phyloP scores from a whole-genome alignment of 805 yeast genomes.

The Saturnispora dispora region DNA sequence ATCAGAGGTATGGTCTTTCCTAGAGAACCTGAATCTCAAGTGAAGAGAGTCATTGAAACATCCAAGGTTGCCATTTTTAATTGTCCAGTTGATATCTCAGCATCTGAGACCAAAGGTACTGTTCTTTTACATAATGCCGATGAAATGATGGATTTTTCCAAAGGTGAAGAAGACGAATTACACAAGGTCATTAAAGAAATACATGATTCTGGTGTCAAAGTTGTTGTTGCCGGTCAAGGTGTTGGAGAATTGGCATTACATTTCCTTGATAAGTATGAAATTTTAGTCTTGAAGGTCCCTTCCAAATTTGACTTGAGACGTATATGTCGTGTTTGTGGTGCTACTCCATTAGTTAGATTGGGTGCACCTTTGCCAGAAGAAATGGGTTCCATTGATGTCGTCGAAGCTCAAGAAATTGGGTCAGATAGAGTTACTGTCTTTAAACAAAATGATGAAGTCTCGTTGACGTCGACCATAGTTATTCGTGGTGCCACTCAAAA shows the following conservation, averaged over 20 bases:
- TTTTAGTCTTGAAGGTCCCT: conserved; percentile 81
- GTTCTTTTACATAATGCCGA: conserved; percentile 91
- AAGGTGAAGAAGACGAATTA: conserved; percentile 92
- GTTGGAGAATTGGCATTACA: conserved; percentile 91
- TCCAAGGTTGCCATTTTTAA: conserved; percentile 90
- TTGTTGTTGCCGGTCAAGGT: conserved; percentile 89
- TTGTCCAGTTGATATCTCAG: conserved; percentile 88
- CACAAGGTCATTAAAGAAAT: conserved; percentile 79
- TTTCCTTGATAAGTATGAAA: conserved; percentile 78
- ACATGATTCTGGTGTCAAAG: conserved; percentile 74
- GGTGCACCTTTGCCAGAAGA: conserved; percentile 96
- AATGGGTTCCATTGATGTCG: conserved; percentile 77
- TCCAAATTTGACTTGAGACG: conserved; percentile 92
- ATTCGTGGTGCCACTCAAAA: conserved; percentile 96
- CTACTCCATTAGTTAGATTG: conserved; percentile 86
- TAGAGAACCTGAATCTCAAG: conserved; percentile 89
- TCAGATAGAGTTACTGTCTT: conserved; percentile 95
- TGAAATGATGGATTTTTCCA: conserved; percentile 92
- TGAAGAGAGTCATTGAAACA: conserved; percentile 50
- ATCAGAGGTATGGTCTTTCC: conserved; percentile 98
- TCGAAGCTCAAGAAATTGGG: conserved; percentile 90
- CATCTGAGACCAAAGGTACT: conserved; percentile 98
- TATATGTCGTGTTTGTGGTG: conserved; percentile 93
- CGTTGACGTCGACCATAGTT: conserved; percentile 87
- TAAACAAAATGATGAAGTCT: conserved; percentile 58